phyloP scores from a whole-genome alignment of 495 filamentous ascomycete genomes.

The Neurospora sp. region DNA sequence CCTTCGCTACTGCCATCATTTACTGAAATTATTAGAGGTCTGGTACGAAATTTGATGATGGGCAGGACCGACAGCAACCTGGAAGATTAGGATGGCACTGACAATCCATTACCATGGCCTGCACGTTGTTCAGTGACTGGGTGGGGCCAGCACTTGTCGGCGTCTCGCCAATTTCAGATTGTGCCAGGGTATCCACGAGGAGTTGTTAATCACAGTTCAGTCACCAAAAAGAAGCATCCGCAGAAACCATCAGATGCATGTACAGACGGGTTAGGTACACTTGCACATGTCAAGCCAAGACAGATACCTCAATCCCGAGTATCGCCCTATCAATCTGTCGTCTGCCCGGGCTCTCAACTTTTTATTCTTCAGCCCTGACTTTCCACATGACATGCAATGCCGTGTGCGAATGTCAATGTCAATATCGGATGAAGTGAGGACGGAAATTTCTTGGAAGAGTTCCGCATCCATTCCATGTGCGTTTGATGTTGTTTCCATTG shows the following conservation, averaged over 20 bases:
- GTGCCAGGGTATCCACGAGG: not conserved
- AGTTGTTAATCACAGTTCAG: not conserved
- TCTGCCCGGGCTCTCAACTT: not conserved
- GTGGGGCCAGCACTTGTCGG: not conserved
- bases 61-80: not conserved
- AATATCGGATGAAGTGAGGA: constrained; percentile 17
- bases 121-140: not conserved
- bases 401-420: constrained; percentile 4
- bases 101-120: not conserved
- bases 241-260: not conserved
- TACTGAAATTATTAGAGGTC: not conserved
- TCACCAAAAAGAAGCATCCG: not conserved
- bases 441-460: constrained; percentile 7
- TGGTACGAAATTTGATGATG: not conserved
- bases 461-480: constrained; percentile 10
- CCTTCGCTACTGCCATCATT: not conserved
- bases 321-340: not conserved
- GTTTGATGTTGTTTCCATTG: not conserved
- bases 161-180: not conserved
- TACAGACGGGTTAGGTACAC: not conserved
- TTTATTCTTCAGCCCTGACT: not conserved
- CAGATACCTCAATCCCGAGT: not conserved
- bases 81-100: not conserved
- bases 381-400: not conserved
- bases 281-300: not conserved